Evolutionary conservation across 2,329 filamentous ascomycete species (phyloP).

Genomic region (Arthrocladium fulminans): DNA sequence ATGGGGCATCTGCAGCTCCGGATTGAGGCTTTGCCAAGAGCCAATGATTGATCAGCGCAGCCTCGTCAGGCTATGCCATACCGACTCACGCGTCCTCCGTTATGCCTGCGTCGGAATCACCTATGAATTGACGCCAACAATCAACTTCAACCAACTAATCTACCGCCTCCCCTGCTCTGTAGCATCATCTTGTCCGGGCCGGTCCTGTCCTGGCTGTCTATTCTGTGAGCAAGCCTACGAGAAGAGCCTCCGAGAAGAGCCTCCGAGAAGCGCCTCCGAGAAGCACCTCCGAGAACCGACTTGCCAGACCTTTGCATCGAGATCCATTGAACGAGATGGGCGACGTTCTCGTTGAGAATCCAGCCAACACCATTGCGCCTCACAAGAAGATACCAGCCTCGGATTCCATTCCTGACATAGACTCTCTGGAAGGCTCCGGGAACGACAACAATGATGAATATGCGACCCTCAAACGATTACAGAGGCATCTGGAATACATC

Average conservation of each 20-base stretch:
- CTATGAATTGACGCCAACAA: neutral
- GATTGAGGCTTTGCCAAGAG: neutral
- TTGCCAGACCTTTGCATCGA: too few species aligned
- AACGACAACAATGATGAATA: conserved; percentile 86
- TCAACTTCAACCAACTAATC: neutral
- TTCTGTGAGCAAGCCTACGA: too few species aligned
- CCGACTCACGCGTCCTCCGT: too few species aligned
- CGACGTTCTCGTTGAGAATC: conserved; percentile 76
- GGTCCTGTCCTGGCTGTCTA: too few species aligned
- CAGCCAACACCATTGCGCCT: conserved; percentile 61
- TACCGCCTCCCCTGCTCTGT: neutral
- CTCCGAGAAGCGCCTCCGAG: too few species aligned
- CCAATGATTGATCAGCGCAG: neutral
- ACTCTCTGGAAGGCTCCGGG: conserved; percentile 74
- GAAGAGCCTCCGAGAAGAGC: too few species aligned
- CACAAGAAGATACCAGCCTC: conserved; percentile 73
- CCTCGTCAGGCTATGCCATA: neutral
- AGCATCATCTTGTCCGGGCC: neutral
- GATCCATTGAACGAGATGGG: conserved; percentile 55
- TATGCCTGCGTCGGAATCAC: neutral
- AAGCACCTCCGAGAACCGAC: too few species aligned
- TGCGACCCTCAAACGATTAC: conserved; percentile 88
- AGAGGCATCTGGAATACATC: conserved; percentile 94
- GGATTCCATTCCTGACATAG: conserved; percentile 75
- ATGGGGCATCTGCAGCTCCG: too few species aligned